phyloP scores from a whole-genome alignment of 2,329 filamentous ascomycete species.

The Alternaria brassicae region DNA sequence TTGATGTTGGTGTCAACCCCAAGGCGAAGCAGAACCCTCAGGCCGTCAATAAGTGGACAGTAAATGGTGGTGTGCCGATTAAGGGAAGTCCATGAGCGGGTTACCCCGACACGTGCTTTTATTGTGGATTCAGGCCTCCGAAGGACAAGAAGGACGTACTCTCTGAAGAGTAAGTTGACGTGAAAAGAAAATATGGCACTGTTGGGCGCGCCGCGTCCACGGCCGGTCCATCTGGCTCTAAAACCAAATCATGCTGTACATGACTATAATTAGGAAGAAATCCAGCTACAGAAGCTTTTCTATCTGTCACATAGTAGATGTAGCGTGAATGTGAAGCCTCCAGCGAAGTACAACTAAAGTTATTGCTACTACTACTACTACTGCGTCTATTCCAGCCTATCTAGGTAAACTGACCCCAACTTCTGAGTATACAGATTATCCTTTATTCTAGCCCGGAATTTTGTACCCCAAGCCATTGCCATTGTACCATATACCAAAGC shows the following conservation, averaged over 20 bases:
- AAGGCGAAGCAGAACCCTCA: constrained; percentile 34
- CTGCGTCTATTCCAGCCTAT: no score
- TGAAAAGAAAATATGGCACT: background rate
- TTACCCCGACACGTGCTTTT: constrained; percentile 37
- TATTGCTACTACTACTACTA: no score
- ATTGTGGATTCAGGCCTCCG: constrained; percentile 29
- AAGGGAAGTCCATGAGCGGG: constrained; percentile 37
- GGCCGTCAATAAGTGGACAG: constrained; percentile 42
- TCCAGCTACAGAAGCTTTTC: background rate
- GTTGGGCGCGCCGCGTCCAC: background rate
- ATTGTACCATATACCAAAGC: no score
- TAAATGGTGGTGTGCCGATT: constrained; percentile 33
- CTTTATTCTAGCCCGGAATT: no score
- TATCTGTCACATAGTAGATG: background rate
- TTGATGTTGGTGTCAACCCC: constrained; percentile 44
- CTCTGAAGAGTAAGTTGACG: background rate
- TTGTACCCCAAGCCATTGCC: no score
- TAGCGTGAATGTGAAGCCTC: background rate
- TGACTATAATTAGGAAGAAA: background rate
- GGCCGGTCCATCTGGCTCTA: background rate
- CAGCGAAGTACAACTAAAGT: no score
- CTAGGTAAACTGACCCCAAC: no score
- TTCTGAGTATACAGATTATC: no score
- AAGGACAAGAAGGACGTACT: constrained; percentile 21
- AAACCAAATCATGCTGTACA: background rate